Percentiles rank a stretch among this genome's conserved stretches.
These are phyloP conservation scores for Neofusicoccum kwambonambiense DNA, from an alignment of 2,329 filamentous ascomycete species.

Conservation along the genomic window DNA sequence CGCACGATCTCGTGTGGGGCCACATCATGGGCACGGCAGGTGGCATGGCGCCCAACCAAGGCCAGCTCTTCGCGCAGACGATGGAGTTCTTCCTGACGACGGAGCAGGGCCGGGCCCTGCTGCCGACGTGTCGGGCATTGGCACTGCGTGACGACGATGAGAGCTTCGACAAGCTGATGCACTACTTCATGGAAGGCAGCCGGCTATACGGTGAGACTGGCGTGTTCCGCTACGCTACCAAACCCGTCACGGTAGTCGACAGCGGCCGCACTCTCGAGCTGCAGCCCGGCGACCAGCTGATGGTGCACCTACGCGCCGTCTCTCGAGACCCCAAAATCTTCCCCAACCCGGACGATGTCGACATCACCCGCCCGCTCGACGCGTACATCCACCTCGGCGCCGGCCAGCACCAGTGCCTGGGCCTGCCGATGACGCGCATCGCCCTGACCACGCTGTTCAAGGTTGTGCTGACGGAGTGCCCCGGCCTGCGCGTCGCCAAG, in stretches of 20 bases:
- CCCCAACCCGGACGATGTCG: conserved; percentile 41
- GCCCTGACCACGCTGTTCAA: conserved; percentile 48
- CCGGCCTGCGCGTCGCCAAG: conserved; percentile 38
- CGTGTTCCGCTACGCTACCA: conserved; percentile 38
- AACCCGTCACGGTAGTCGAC: conserved; percentile 34
- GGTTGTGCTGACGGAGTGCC: conserved; percentile 39
- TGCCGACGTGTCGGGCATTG: conserved; percentile 49
- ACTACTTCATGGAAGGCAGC: conserved; percentile 50
- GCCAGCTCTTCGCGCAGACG: conserved; percentile 57
- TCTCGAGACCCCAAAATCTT: conserved; percentile 43
- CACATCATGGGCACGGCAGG: conserved; percentile 59
- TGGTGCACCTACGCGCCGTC: conserved; percentile 45
- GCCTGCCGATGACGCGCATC: conserved; percentile 43
- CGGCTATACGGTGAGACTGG: conserved; percentile 46
- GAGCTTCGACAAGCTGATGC: conserved; percentile 49
- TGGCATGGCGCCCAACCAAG: conserved; percentile 49
- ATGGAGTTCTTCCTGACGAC: conserved; percentile 57
- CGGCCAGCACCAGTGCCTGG: conserved; percentile 45
- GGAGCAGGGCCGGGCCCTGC: conserved; percentile 45
- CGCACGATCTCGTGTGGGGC: conserved; percentile 55
- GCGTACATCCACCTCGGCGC: conserved; percentile 46
- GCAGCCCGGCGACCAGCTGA: conserved; percentile 39
- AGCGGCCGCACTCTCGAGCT: conserved; percentile 31
- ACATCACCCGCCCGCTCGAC: conserved; percentile 39
- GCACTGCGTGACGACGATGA: conserved; percentile 45